A percentile compares a stretch with the other conserved stretches of the same genome.
Conservation (phyloP, 768 basidiomycete genomes). For the Mycena belliarum region DNA sequence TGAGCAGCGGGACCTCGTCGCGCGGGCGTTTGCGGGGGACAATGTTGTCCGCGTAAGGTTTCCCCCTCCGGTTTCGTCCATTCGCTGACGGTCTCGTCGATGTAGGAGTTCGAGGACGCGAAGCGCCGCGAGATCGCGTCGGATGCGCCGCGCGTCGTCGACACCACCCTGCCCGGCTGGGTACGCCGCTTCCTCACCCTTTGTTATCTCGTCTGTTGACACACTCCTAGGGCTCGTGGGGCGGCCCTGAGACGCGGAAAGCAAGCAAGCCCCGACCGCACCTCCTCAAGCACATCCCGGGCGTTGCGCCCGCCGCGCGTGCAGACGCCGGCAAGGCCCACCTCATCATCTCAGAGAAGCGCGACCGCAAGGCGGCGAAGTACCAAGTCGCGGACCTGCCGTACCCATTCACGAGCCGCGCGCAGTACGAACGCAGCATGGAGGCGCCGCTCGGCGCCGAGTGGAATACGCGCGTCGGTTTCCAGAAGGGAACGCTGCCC, state of each 20-base stretch:
- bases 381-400: slow-evolving; percentile 92
- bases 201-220: neutral
- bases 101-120: slow-evolving; percentile 80
- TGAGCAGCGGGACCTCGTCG: slow-evolving; percentile 89
- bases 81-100: neutral
- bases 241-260: slow-evolving; percentile 70
- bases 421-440: slow-evolving; percentile 88
- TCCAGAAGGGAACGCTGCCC: slow-evolving; percentile 84
- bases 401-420: slow-evolving; percentile 90
- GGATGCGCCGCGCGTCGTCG: slow-evolving; percentile 86
- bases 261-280: slow-evolving; percentile 52
- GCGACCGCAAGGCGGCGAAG: slow-evolving; percentile 90
- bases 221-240: slow-evolving; percentile 80
- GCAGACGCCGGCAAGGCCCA: slow-evolving; percentile 84
- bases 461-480: slow-evolving; percentile 89
- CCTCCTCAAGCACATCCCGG: slow-evolving; percentile 76
- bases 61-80: neutral
- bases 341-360: slow-evolving; percentile 94
- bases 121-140: slow-evolving; percentile 82
- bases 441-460: slow-evolving; percentile 82
- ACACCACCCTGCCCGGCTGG: slow-evolving; percentile 97
- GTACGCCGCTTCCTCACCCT: slow-evolving; percentile 43
- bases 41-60: slow-evolving; percentile 82
- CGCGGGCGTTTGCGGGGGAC: slow-evolving; percentile 95
- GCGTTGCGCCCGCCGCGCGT: slow-evolving; percentile 72